Evolutionary conservation across 805 yeast species (phyloP).

Genomic region (Hanseniaspora lachancei): DNA sequence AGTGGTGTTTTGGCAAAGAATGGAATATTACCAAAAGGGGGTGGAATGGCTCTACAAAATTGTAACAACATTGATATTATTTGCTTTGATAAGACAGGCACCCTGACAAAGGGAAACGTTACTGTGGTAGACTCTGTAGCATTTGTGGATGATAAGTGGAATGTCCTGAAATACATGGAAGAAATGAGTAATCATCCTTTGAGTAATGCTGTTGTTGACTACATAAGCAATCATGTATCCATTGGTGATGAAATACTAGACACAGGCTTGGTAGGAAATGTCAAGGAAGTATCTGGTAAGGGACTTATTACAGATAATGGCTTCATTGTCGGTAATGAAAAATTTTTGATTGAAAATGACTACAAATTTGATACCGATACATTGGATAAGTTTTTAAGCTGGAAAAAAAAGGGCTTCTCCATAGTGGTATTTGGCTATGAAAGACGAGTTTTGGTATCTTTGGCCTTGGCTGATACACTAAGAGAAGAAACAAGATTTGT

Average conservation of each 20-base stretch:
- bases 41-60: slow-evolving; percentile 72
- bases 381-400: slow-evolving; percentile 28
- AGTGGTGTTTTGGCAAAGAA: slow-evolving; percentile 64
- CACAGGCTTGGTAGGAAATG: slow-evolving; percentile 11
- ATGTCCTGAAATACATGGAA: slow-evolving; percentile 31
- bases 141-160: slow-evolving; percentile 13
- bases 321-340: slow-evolving; percentile 49
- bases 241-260: background rate
- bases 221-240: slow-evolving; percentile 20
- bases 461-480: slow-evolving; percentile 50
- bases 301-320: slow-evolving; percentile 32
- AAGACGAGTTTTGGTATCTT: slow-evolving; percentile 29
- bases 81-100: slow-evolving; percentile 72
- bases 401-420: slow-evolving; percentile 57
- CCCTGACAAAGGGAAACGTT: slow-evolving; percentile 50
- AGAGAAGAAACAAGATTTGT: slow-evolving; percentile 46
- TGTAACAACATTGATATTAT: slow-evolving; percentile 50
- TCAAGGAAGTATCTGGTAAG: slow-evolving; percentile 41
- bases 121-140: slow-evolving; percentile 20
- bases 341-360: slow-evolving; percentile 37
- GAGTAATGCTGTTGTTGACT: slow-evolving; percentile 42
- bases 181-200: slow-evolving; percentile 56
- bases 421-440: slow-evolving; percentile 42
- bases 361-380: slow-evolving; percentile 30
- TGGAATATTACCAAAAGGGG: slow-evolving; percentile 67